phyloP scores from a whole-genome alignment of 2,329 filamentous ascomycete species.

The Alternaria burnsii region DNA sequence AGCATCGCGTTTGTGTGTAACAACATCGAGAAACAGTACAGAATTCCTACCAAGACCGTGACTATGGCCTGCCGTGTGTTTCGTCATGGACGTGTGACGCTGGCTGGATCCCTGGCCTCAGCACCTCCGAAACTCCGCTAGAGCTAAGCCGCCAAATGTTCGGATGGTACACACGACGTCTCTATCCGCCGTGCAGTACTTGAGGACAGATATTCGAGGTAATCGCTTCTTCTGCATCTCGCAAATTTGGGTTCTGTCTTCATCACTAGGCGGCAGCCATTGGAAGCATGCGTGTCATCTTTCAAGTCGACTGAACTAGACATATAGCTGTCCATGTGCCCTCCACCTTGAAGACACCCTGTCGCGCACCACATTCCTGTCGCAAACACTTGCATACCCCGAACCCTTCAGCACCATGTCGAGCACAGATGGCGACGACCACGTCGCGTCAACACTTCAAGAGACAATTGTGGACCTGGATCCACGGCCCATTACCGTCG shows the following conservation, averaged over 20 bases:
- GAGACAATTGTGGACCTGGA: conserved; percentile 33
- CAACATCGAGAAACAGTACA: conserved; percentile 16
- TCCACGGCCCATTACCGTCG: conserved; percentile 69
- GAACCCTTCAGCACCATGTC: conserved; percentile 35
- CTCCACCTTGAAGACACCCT: conserved; percentile 32
- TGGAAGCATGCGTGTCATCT: conserved; percentile 39
- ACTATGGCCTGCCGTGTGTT: not conserved
- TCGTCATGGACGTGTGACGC: conserved; percentile 8
- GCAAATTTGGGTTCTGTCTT: not conserved
- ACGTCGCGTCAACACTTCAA: conserved; percentile 33
- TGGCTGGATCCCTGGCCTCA: conserved; percentile 13
- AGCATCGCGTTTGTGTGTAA: conserved; percentile 24
- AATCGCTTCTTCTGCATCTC: not conserved
- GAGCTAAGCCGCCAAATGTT: conserved; percentile 18
- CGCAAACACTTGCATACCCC: conserved; percentile 17
- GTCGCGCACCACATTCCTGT: conserved; percentile 25
- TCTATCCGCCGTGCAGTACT: not conserved
- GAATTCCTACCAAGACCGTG: not conserved
- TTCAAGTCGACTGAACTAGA: conserved; percentile 34
- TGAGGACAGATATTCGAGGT: conserved; percentile 6
- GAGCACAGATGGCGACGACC: conserved; percentile 34
- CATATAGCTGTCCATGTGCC: conserved; percentile 38
- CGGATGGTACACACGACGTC: conserved; percentile 1
- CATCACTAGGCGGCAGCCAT: conserved; percentile 17
- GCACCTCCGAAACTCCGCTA: conserved; percentile 28